Percentiles rank a stretch among this genome's conserved stretches.
These are phyloP conservation scores for Entomortierella chlamydospora DNA, from an alignment of 192 early-diverging fungal species.

Conservation along the genomic window DNA sequence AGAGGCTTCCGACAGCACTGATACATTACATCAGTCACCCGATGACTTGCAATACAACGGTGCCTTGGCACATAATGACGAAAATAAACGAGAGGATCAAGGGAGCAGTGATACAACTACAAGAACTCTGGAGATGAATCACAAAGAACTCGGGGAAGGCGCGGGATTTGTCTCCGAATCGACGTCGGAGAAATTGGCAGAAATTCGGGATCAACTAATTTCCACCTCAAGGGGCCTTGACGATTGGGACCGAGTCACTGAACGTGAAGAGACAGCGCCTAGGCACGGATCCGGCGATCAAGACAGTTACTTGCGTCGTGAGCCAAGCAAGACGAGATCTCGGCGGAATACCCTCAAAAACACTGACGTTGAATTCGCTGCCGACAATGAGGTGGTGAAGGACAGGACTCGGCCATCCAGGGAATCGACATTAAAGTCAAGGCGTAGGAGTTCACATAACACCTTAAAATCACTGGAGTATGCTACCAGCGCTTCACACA, in stretches of 20 bases:
- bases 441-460: conserved; percentile 34
- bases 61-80: not conserved
- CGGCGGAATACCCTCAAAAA: not conserved
- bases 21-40: not conserved
- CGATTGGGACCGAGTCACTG: conserved; percentile 26
- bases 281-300: not conserved
- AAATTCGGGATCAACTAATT: not conserved
- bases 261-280: conserved; percentile 3
- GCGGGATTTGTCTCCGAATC: conserved; percentile 42
- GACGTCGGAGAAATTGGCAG: conserved; percentile 8
- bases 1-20: conserved; percentile 18
- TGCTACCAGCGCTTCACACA: not conserved
- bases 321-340: not conserved
- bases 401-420: not conserved
- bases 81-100: not conserved
- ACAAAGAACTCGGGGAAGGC: conserved; percentile 18
- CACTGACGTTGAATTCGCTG: not conserved
- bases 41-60: not conserved
- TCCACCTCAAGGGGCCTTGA: not conserved
- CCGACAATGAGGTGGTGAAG: not conserved
- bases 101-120: not conserved
- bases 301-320: not conserved
- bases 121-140: not conserved
- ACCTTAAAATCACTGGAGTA: conserved; percentile 14
- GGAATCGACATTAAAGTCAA: conserved; percentile 17